These are phyloP conservation scores for Clonostachys chloroleuca DNA, from an alignment of 2,329 filamentous ascomycete species.

Conservation along the genomic window DNA sequence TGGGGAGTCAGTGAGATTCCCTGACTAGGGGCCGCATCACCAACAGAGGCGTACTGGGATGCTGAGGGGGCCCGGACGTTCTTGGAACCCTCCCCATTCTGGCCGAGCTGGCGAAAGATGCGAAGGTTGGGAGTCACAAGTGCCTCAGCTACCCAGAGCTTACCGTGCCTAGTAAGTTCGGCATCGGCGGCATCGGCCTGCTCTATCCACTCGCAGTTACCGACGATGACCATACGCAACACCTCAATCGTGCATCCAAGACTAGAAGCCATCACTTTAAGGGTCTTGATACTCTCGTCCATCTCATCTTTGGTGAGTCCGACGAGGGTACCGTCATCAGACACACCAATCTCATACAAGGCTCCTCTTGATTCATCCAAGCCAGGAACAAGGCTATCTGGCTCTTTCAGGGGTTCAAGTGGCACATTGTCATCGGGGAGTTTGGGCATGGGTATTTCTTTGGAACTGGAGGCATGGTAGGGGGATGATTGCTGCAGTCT, in stretches of 20 bases:
- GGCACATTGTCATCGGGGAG: conserved; percentile 61
- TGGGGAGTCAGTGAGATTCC: conserved; percentile 62
- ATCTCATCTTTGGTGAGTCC: conserved; percentile 88
- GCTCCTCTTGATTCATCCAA: conserved; percentile 91
- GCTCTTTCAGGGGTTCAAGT: conserved; percentile 37
- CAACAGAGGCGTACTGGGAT: background rate
- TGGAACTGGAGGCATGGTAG: conserved; percentile 77
- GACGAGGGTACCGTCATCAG: conserved; percentile 87
- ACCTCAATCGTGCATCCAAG: conserved; percentile 83
- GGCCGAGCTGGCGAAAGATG: conserved; percentile 11
- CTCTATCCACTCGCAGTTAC: conserved; percentile 73
- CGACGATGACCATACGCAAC: conserved; percentile 77
- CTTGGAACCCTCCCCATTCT: background rate
- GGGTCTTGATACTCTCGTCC: conserved; percentile 80
- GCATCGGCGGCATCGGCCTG: conserved; percentile 12
- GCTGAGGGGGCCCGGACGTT: too few species aligned
- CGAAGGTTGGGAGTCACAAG: conserved; percentile 72
- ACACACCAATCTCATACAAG: conserved; percentile 92
- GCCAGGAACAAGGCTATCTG: conserved; percentile 64
- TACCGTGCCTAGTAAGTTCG: conserved; percentile 30
- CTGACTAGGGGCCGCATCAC: conserved; percentile 22
- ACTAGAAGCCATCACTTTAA: conserved; percentile 88
- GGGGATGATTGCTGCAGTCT: conserved; percentile 90
- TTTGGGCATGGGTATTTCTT: conserved; percentile 69
- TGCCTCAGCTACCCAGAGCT: conserved; percentile 85